Evolutionary conservation across 441 rosid species (phyloP), one percentile per base, ranked within the genome.

Genomic region (Erodium texanum): DNA sequence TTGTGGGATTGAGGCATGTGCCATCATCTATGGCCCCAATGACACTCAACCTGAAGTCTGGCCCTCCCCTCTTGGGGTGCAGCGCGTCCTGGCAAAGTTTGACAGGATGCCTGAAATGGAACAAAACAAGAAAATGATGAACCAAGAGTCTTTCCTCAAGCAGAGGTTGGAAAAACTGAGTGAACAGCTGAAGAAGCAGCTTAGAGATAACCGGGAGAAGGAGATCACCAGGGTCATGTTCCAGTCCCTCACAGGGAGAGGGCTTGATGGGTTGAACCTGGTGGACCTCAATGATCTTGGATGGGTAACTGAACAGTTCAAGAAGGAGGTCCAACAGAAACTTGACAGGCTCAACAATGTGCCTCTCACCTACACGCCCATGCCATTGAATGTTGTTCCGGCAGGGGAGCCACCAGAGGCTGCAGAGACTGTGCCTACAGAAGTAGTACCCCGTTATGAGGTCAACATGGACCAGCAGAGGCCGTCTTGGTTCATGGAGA

Each of bases 1-100:
- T 0, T 90, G 88, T n/a, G 92, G 84, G 12, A 68, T 89, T 59
- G 64, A 65, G 0, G 88, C 87, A 2, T 86, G 86, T 27, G 90
- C 84, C 9, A 66, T 89, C 68, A 79, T 90, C 66, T 85, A 74
- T 71, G 74, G 84, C 66, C 67, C 71, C 16, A 76, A 62, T 61
- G 77, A 78, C 14, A 66, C 70, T 12, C 79, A 73, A 0, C 88
- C 90, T 1, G 84, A 82, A 19, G 67, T 77, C 11, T 85, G 89
- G 89, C 87, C 89, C 11, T 78, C 85, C 12, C 54, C 20, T 7
- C 4, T 18, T 0, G 83, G 71, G 56, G 79, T 82, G 0, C 16
- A 3, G 3, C 38, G 2, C 7, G 76, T 75, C 24, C 64, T 83
- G 0, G 68, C 70, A 15, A 56, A 69, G 68, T 63, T 84, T 27